phyloP scores from a whole-genome alignment of 306 rosid species.

The Pueraria montana region DNA sequence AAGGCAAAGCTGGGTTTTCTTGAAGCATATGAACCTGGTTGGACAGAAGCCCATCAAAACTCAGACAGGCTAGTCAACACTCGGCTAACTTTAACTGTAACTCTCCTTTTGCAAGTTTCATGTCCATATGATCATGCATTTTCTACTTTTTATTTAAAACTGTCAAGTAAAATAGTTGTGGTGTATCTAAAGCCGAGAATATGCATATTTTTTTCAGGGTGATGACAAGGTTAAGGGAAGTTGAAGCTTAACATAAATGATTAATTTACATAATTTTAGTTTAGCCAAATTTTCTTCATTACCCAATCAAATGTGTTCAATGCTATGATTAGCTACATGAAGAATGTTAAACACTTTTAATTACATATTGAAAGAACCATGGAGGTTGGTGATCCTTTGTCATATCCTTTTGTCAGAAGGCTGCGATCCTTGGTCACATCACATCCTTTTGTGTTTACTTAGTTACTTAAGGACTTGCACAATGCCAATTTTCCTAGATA shows the following conservation, averaged over 20 bases:
- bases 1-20: conserved; percentile 98
- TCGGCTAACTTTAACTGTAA: conserved; percentile 70
- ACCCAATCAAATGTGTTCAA: neutral
- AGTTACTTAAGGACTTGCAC: neutral
- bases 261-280: conserved; percentile 1
- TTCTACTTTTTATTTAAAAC: neutral
- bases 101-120: conserved; percentile 60
- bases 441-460: neutral
- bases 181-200: conserved; percentile 19
- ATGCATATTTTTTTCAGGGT: conserved; percentile 23
- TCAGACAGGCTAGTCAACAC: conserved; percentile 88
- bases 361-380: conserved; percentile 12
- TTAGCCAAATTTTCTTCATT: neutral
- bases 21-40: conserved; percentile 99
- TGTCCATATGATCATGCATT: conserved; percentile 45
- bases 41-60: conserved; percentile 94
- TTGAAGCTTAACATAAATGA: conserved; percentile 32
- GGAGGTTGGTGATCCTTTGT: conserved; percentile 26
- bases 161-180: conserved; percentile 31
- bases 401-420: neutral
- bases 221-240: conserved; percentile 21
- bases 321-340: conserved; percentile 22
- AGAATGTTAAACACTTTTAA: conserved; percentile 24
- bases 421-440: neutral
- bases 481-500: conserved; percentile 8